Evolutionary conservation across 140 eudicot species (phyloP), one percentile per base, ranked within the genome.

Genomic region (Bidens hawaiensis): DNA sequence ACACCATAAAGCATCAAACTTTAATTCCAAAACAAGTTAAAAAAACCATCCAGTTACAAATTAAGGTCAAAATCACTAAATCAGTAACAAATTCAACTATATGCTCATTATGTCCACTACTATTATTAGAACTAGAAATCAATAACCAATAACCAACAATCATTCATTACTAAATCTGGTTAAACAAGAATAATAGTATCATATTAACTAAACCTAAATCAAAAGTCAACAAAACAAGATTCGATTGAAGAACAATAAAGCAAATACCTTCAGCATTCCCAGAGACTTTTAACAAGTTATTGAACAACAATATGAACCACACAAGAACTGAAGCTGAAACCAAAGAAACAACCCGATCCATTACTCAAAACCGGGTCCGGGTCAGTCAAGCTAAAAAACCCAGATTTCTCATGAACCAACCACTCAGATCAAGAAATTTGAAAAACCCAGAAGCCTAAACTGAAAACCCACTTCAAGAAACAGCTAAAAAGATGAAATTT

Each of bases 261-360:
- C 13, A 59, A 62, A 42, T 60, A 89, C 94, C 94, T 86, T 83
- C 94, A 49, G 81, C 87, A 82, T 90, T 90, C 45, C 79, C 85
- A 48, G 75, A 60, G 56, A 67, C 94, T 13, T 59, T 70, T 41
- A 68, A n/a, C n/a, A n/a, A n/a, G n/a, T n/a, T n/a, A n/a, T n/a
- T n/a, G n/a, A n/a, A 65, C 36, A 86, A 71, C 75, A 83, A 68
- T 76, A 89, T 52, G 18, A 83, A 85, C 81, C 89, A 80, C 15
- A 80, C 67, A 45, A 69, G 67, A 76, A 27, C 76, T 33, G 55
- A 43, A 69, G 68, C 74, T 61, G 67, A 74, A 75, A 79, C 75
- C 82, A n/a, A n/a, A n/a, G n/a, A n/a, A n/a, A n/a, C n/a, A n/a
- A 54, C 62, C 66, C 83, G 95, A 76, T 85, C 95, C 97, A 89